Evolutionary conservation across 2,329 filamentous ascomycete species (phyloP).

Genomic region (Aspergillus pseudoglaucus): DNA sequence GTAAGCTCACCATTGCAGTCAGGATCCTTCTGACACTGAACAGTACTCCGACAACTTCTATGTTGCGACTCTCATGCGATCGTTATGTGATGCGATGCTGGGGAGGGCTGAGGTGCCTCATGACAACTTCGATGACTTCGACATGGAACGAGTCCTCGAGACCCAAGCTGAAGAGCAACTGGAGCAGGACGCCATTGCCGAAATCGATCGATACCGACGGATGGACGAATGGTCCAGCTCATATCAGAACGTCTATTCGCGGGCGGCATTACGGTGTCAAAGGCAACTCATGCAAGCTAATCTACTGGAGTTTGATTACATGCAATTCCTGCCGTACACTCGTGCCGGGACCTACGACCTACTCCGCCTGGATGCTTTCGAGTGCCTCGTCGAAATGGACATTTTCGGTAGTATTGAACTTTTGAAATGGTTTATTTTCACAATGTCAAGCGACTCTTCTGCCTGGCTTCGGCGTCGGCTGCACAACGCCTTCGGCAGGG

Average conservation of each 20-base stretch:
- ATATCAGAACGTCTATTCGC: constrained; percentile 58
- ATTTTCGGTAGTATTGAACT: constrained; percentile 47
- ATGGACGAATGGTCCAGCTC: constrained; percentile 63
- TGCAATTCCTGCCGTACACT: constrained; percentile 57
- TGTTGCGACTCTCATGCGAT: constrained; percentile 69
- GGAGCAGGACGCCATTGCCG: constrained; percentile 51
- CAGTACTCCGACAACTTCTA: constrained; percentile 85
- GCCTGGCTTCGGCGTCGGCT: constrained; percentile 52
- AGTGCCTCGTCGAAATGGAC: constrained; percentile 51
- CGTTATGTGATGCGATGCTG: constrained; percentile 52
- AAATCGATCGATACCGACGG: constrained; percentile 57
- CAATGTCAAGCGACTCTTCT: constrained; percentile 51
- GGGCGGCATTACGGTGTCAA: constrained; percentile 55
- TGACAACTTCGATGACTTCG: constrained; percentile 39
- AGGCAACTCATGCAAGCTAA: constrained; percentile 49
- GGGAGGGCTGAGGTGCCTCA: constrained; percentile 33
- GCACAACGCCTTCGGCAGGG: constrained; percentile 47
- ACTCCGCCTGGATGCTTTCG: constrained; percentile 54
- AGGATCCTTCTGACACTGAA: constrained; percentile 1
- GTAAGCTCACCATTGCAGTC: background rate
- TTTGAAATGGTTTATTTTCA: constrained; percentile 52
- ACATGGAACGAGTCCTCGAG: constrained; percentile 43
- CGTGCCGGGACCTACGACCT: constrained; percentile 54
- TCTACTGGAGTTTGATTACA: constrained; percentile 46
- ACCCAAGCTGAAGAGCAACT: constrained; percentile 50